phyloP scores from a whole-genome alignment of 305 asterid genomes.

The Fraxinus latifolia region DNA sequence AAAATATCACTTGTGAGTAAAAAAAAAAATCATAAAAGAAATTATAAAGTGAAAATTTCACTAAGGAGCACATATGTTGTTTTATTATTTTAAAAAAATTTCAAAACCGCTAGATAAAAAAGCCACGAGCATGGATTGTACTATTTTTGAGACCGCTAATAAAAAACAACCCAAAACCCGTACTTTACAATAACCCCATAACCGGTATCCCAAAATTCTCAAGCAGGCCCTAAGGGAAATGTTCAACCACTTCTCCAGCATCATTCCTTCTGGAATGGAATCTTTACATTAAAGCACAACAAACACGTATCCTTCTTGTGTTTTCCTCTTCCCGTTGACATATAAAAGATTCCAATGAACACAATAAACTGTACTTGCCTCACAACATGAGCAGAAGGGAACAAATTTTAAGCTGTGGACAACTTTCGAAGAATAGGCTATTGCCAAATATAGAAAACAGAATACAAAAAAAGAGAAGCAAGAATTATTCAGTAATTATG shows the following conservation, averaged over 20 bases:
- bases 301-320: neutral
- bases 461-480: neutral
- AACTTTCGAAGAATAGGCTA: neutral
- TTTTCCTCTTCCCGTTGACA: neutral
- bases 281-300: neutral
- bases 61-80: neutral
- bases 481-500: neutral
- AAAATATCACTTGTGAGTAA: neutral
- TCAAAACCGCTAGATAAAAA: neutral
- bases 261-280: neutral
- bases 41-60: neutral
- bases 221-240: neutral
- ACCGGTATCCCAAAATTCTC: neutral
- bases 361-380: neutral
- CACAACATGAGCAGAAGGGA: constrained; percentile 6
- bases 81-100: neutral
- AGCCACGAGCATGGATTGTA: neutral
- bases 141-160: neutral
- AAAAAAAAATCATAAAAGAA: neutral
- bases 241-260: neutral
- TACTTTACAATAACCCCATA: neutral
- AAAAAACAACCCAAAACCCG: neutral
- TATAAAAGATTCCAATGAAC: neutral
- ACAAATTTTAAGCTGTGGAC: constrained; percentile 1
- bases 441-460: neutral